phyloP scores from a whole-genome alignment of 2,329 filamentous ascomycete genomes.

The Ascochyta fabae region DNA sequence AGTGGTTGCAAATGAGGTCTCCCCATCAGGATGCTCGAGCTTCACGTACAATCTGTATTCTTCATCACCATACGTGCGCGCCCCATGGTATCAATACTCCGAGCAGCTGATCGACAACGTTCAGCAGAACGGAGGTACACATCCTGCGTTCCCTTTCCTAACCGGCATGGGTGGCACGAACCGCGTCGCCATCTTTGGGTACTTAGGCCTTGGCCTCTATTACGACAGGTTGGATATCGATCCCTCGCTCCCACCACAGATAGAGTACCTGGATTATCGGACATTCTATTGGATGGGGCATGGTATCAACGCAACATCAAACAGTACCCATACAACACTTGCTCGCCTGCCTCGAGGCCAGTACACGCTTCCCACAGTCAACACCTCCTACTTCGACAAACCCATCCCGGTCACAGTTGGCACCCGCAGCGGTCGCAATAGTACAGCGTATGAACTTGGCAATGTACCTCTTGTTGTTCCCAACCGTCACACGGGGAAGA shows the following conservation, averaged over 20 bases:
- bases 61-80: conserved; percentile 68
- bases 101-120: conserved; percentile 71
- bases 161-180: conserved; percentile 74
- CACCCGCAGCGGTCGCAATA: conserved; percentile 42
- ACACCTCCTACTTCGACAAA: conserved; percentile 59
- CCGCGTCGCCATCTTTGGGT: conserved; percentile 71
- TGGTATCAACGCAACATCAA: conserved; percentile 63
- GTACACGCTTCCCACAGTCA: conserved; percentile 60
- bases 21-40: conserved; percentile 70
- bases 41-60: conserved; percentile 72
- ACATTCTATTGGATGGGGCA: conserved; percentile 72
- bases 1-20: conserved; percentile 69
- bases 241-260: conserved; percentile 66
- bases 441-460: conserved; percentile 54
- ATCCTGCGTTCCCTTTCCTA: conserved; percentile 73
- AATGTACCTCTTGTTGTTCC: conserved; percentile 60
- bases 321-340: conserved; percentile 66
- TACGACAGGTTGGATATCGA: conserved; percentile 67
- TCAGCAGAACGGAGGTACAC: conserved; percentile 67
- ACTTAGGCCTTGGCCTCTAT: conserved; percentile 67
- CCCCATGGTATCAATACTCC: conserved; percentile 73
- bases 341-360: conserved; percentile 53
- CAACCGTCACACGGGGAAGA: conserved; percentile 65
- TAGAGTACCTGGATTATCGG: conserved; percentile 65
- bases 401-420: conserved; percentile 67